Evolutionary conservation across 352 stramenopile species (phyloP), one percentile per base, ranked within the genome.

Genomic region (Phytopythium sindhum): DNA sequence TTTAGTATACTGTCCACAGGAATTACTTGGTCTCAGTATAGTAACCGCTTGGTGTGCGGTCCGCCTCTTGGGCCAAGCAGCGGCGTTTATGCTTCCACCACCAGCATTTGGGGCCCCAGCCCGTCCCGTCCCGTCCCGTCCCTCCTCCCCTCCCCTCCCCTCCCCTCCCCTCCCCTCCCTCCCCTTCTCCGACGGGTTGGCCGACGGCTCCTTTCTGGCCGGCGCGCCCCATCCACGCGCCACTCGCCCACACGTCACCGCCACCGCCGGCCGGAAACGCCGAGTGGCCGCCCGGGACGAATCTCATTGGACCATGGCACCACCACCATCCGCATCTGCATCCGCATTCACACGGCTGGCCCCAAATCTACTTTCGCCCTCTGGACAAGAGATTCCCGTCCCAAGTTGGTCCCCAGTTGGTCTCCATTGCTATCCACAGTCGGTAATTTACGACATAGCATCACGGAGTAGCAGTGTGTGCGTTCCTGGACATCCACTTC

Each of bases 221-320:
- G 24, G 21, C 14, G 0, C 28, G 39, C 26, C 56, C 41, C 56
- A 52, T 61, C 56, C 56, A 61, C 39, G 41, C 56, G 56, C 56
- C 11, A 41, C 39, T 50, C 39, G 56, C 41, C 28, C 39, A 28
- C 35, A 51, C 39, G 54, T 60, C 54, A 60, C 54, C 48, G 19
- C 33, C 31, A 17, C 31, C 21, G 31, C 21, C 31, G 48, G 48
- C 48, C 15, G 48, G 28, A 55, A 55, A 55, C n/a, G 54, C 35
- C 54, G 37, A 60, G 54, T 48, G 54, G 33, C 9, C 54, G 54
- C 53, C 5, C 21, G 37, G 23, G 23, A 23, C 41, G 64, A 66
- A 64, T 74, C 58, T 64, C 37, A 69, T 69, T 69, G 67, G 57
- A 45, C 60, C 57, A 65, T 51, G 60, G 59, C 60, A 23, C 29